A percentile compares a stretch with the other conserved stretches of the same genome.
Evolutionary conservation across 768 basidiomycete genomes (phyloP).

Genomic region (Boletellus ananiceps): DNA sequence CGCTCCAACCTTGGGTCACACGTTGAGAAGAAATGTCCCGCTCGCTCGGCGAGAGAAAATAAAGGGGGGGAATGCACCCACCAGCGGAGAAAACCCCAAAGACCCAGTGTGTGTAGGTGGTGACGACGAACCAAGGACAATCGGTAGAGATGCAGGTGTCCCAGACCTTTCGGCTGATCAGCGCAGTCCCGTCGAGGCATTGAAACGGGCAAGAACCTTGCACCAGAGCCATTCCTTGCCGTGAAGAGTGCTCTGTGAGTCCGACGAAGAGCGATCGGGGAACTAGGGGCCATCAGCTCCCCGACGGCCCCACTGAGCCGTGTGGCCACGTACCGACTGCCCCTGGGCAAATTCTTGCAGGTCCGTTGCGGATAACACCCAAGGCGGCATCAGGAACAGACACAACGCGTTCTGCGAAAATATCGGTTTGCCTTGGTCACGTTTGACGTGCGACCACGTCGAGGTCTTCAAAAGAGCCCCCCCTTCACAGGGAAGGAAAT

Average conservation of each 20-base stretch:
- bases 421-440: constrained; percentile 11
- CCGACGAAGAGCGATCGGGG: constrained; percentile 11
- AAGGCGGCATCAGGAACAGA: constrained; percentile 38
- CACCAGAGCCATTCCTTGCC: constrained; percentile 53
- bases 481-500: constrained; percentile 23
- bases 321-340: constrained; percentile 17
- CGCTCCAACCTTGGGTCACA: constrained; percentile 43
- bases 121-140: constrained; percentile 39
- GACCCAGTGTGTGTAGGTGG: constrained; percentile 40
- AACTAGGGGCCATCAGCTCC: constrained; percentile 14
- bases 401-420: constrained; percentile 18
- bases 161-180: constrained; percentile 32
- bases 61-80: constrained; percentile 13
- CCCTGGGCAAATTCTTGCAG: constrained; percentile 30
- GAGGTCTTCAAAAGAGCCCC: constrained; percentile 22
- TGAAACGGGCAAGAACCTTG: constrained; percentile 32
- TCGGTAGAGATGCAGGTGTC: constrained; percentile 35
- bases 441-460: constrained; percentile 23
- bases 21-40: background rate
- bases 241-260: constrained; percentile 16
- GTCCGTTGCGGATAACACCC: constrained; percentile 34
- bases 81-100: constrained; percentile 41
- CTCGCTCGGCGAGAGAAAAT: background rate
- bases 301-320: background rate
- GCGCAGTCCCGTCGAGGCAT: background rate